phyloP scores from a whole-genome alignment of 768 basidiomycete species.

The Hemileccinum rubropunctum region DNA sequence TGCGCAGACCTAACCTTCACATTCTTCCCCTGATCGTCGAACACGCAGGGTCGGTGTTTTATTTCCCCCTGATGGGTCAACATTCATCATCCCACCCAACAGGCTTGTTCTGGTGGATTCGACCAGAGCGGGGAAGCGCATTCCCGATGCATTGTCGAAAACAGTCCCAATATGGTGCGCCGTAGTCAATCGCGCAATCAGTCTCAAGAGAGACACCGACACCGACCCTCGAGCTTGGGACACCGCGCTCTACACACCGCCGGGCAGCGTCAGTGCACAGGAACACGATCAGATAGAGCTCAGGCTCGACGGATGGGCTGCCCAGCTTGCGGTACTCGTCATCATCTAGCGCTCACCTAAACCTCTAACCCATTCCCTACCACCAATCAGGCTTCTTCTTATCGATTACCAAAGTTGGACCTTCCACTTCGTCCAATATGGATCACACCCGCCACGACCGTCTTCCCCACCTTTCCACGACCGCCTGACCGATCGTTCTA shows the following conservation, averaged over 20 bases:
- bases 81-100: neutral
- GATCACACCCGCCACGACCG: slow-evolving; percentile 72
- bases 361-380: neutral
- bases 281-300: slow-evolving; percentile 80
- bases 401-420: slow-evolving; percentile 56
- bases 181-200: slow-evolving; percentile 70
- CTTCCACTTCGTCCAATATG: slow-evolving; percentile 82
- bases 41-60: slow-evolving; percentile 54
- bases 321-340: slow-evolving; percentile 53
- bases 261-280: slow-evolving; percentile 61
- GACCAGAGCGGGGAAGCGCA: slow-evolving; percentile 87
- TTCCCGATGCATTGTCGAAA: slow-evolving; percentile 92
- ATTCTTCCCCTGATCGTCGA: slow-evolving; percentile 57
- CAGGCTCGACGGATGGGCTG: slow-evolving; percentile 66
- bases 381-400: slow-evolving; percentile 60
- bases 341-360: neutral
- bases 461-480: slow-evolving; percentile 40
- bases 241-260: slow-evolving; percentile 63
- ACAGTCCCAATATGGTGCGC: slow-evolving; percentile 95
- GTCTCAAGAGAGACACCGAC: slow-evolving; percentile 10
- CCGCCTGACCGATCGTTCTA: slow-evolving; percentile 37
- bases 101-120: slow-evolving; percentile 90
- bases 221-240: slow-evolving; percentile 44
- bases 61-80: neutral
- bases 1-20: slow-evolving; percentile 82